These are phyloP conservation scores for Dipodascus geniculatus DNA, from an alignment of 805 yeast species.

Conservation along the genomic window DNA sequence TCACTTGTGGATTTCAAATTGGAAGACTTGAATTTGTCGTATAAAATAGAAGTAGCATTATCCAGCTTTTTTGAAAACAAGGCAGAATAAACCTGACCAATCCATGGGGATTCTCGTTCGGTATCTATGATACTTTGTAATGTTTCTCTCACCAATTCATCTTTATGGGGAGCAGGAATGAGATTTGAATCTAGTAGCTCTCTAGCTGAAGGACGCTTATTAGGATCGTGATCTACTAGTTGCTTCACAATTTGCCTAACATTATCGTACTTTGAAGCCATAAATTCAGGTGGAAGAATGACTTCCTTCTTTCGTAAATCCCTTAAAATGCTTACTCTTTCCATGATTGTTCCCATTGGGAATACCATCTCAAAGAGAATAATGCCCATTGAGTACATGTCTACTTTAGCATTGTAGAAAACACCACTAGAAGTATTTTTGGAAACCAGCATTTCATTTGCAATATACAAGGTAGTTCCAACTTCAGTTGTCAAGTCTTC, in stretches of 20 bases:
- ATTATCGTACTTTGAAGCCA: conserved; percentile 32
- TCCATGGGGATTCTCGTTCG: conserved; percentile 88
- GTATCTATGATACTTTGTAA: conserved; percentile 77
- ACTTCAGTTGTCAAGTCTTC: conserved; percentile 76
- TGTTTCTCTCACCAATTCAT: conserved; percentile 80
- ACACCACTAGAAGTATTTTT: conserved; percentile 37
- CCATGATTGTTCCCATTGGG: conserved; percentile 84
- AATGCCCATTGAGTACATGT: conserved; percentile 88
- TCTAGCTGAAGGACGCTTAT: conserved; percentile 66
- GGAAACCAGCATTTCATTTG: conserved; percentile 57
- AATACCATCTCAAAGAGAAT: conserved; percentile 94
- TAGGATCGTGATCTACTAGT: conserved; percentile 71
- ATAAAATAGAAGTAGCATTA: conserved; percentile 73
- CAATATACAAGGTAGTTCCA: conserved; percentile 90
- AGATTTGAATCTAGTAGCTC: conserved; percentile 67
- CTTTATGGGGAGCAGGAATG: conserved; percentile 82
- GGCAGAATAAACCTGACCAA: conserved; percentile 79
- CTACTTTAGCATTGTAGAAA: conserved; percentile 85
- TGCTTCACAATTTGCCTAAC: conserved; percentile 60
- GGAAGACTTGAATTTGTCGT: conserved; percentile 36
- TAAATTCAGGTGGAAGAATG: conserved; percentile 61
- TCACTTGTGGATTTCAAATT: conserved; percentile 15
- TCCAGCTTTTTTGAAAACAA: conserved; percentile 77
- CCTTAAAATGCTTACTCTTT: conserved; percentile 64
- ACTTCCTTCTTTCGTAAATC: conserved; percentile 47